These are phyloP conservation scores for Nannochloris sp. DNA, from an alignment of 139 green algal genomes.

Conservation along the genomic window DNA sequence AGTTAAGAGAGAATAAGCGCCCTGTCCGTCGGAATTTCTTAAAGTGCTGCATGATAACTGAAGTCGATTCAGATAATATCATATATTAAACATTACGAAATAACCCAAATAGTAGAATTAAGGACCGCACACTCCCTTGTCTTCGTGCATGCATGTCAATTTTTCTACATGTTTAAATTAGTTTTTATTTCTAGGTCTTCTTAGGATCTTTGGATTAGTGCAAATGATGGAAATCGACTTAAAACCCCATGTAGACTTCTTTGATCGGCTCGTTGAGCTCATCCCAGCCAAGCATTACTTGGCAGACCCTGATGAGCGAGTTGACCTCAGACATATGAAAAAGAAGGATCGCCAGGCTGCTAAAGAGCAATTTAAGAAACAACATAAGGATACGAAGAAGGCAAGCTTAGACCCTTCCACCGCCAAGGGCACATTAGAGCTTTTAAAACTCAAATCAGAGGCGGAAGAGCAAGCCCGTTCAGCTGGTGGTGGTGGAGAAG, in stretches of 20 bases:
- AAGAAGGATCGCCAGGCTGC: conserved; percentile 28
- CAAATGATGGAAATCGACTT: background rate
- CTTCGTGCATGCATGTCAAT: background rate
- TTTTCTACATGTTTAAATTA: background rate
- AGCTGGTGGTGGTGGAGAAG: background rate
- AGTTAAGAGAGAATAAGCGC: too few species aligned
- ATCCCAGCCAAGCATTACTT: conserved; percentile 60
- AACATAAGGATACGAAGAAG: conserved; percentile 52
- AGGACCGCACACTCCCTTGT: background rate
- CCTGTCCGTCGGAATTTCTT: too few species aligned
- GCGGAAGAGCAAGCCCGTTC: background rate
- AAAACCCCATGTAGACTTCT: conserved; percentile 36
- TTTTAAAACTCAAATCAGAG: conserved; percentile 28
- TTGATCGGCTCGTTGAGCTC: conserved; percentile 60
- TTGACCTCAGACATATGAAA: conserved; percentile 41
- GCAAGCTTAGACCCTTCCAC: conserved; percentile 46
- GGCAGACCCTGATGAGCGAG: background rate
- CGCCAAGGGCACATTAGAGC: conserved; percentile 38
- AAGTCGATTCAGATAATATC: too few species aligned
- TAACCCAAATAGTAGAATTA: too few species aligned
- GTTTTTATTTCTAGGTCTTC: too few species aligned
- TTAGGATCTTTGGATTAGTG: too few species aligned
- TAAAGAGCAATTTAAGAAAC: conserved; percentile 47
- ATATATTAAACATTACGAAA: too few species aligned
- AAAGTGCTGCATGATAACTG: too few species aligned